These are phyloP conservation scores for Dryas alaskensis DNA, from an alignment of 306 rosid species.

Conservation along the genomic window DNA sequence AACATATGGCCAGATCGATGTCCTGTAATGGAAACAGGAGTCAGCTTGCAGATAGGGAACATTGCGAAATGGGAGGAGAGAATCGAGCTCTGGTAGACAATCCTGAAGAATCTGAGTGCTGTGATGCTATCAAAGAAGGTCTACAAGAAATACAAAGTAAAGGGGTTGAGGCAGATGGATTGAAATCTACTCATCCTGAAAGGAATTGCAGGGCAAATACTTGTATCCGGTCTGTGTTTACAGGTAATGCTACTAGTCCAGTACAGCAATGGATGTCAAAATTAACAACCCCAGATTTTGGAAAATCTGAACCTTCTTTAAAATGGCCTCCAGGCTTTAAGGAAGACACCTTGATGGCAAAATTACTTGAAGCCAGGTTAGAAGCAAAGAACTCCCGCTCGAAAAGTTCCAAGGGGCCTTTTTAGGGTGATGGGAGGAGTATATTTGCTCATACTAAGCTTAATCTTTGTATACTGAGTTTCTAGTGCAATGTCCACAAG, in stretches of 20 bases:
- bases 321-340: constrained; percentile 60
- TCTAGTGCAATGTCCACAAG: not conserved
- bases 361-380: constrained; percentile 77
- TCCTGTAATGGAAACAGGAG: constrained; percentile 34
- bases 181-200: constrained; percentile 34
- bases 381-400: constrained; percentile 48
- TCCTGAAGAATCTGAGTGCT: constrained; percentile 19
- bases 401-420: constrained; percentile 30
- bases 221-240: constrained; percentile 31
- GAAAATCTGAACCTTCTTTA: constrained; percentile 33
- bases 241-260: constrained; percentile 44
- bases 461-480: constrained; percentile 6
- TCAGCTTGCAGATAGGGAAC: constrained; percentile 30
- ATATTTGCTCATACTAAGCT: constrained; percentile 12
- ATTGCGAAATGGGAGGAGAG: constrained; percentile 27
- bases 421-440: constrained; percentile 20
- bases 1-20: constrained; percentile 27
- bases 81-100: constrained; percentile 14
- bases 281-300: constrained; percentile 35
- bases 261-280: constrained; percentile 48
- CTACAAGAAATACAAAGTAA: constrained; percentile 29
- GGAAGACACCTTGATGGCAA: constrained; percentile 78
- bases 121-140: constrained; percentile 27
- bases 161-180: constrained; percentile 18
- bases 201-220: constrained; percentile 41